phyloP scores from a whole-genome alignment of 352 stramenopile species.

The Peronospora tabacina region DNA sequence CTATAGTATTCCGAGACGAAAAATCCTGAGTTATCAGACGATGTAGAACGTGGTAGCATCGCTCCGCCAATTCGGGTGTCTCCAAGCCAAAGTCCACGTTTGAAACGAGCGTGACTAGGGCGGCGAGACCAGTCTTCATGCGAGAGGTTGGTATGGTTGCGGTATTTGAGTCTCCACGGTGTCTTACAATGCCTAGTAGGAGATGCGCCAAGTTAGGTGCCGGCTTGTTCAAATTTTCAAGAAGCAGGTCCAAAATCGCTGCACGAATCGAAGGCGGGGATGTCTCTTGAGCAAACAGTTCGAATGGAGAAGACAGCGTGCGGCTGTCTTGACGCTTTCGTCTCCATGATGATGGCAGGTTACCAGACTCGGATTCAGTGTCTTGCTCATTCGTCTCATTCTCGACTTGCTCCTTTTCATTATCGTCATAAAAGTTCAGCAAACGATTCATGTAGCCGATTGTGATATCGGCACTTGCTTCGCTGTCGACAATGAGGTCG shows the following conservation, averaged over 20 bases:
- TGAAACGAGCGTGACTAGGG: slow-evolving; percentile 64
- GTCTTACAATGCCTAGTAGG: slow-evolving; percentile 51
- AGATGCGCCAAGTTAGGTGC: slow-evolving; percentile 71
- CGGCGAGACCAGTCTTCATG: slow-evolving; percentile 55
- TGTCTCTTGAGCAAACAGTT: slow-evolving; percentile 39
- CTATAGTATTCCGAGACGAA: slow-evolving; percentile 42
- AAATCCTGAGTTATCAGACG: slow-evolving; percentile 60
- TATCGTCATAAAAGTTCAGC: slow-evolving; percentile 57
- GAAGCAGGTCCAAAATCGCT: slow-evolving; percentile 63
- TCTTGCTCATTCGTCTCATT: slow-evolving; percentile 25
- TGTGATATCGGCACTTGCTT: slow-evolving; percentile 56
- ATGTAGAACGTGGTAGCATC: slow-evolving; percentile 63
- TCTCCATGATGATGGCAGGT: slow-evolving; percentile 32
- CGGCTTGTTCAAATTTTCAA: slow-evolving; percentile 72
- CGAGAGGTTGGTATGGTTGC: slow-evolving; percentile 18
- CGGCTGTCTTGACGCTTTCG: slow-evolving; percentile 37
- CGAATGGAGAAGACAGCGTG: slow-evolving; percentile 39
- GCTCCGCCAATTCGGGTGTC: slow-evolving; percentile 50
- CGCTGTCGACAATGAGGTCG: slow-evolving; percentile 61
- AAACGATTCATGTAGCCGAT: slow-evolving; percentile 76
- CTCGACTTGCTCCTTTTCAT: slow-evolving; percentile 24
- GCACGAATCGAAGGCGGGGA: slow-evolving; percentile 43
- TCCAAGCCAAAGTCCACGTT: slow-evolving; percentile 61
- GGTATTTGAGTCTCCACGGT: slow-evolving; percentile 28
- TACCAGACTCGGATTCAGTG: slow-evolving; percentile 17